A percentile compares a stretch with the other conserved stretches of the same genome.
These are phyloP conservation scores for Blastobotrys illinoisensis DNA, from an alignment of 1,139 yeast species.

Conservation along the genomic window DNA sequence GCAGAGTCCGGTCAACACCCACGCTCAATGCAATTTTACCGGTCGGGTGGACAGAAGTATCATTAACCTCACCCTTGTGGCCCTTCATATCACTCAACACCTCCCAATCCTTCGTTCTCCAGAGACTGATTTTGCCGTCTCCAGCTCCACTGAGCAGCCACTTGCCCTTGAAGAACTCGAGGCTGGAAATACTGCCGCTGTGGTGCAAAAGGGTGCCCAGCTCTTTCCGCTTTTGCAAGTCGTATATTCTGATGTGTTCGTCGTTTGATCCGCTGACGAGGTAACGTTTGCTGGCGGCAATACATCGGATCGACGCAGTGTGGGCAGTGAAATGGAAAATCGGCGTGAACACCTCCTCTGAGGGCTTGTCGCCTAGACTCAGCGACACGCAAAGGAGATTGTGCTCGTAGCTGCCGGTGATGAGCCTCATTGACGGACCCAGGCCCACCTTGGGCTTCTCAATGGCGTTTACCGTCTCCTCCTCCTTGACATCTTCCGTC, in stretches of 20 bases:
- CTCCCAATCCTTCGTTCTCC: constrained; percentile 99
- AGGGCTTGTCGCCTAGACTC: constrained; percentile 36
- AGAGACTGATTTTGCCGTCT: constrained; percentile 82
- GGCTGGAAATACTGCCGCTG: constrained; percentile 77
- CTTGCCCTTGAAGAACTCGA: constrained; percentile 60
- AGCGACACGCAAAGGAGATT: constrained; percentile 79
- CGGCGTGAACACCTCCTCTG: constrained; percentile 70
- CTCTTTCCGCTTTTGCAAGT: constrained; percentile 88
- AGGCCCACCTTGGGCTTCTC: background rate
- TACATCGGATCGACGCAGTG: constrained; percentile 74
- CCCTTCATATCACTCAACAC: constrained; percentile 83
- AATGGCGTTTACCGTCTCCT: background rate
- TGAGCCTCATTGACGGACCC: constrained; percentile 27
- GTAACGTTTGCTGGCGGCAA: constrained; percentile 79
- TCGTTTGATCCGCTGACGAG: constrained; percentile 94
- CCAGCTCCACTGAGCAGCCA: constrained; percentile 91
- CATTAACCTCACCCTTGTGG: constrained; percentile 61
- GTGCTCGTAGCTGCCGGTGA: constrained; percentile 96
- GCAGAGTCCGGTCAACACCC: constrained; percentile 73
- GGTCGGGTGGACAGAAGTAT: constrained; percentile 84
- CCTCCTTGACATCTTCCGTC: background rate
- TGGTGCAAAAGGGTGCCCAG: constrained; percentile 87
- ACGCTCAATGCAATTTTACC: constrained; percentile 89
- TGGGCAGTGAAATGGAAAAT: constrained; percentile 96
- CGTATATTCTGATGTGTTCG: constrained; percentile 92